phyloP scores from a whole-genome alignment of 805 yeast genomes.

The Spathaspora gorwiae region DNA sequence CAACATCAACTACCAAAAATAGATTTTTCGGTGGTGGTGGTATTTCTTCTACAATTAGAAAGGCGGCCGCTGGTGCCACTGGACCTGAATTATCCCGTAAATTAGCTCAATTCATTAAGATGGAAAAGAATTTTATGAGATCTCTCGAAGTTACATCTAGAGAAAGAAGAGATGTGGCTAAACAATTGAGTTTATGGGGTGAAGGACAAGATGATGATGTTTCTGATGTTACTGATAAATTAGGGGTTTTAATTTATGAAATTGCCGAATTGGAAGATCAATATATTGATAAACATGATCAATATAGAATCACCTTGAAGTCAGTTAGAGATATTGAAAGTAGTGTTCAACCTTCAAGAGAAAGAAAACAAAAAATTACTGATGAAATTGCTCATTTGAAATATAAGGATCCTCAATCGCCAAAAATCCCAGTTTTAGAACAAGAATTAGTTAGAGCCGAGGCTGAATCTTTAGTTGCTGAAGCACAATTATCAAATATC shows the following conservation, averaged over 20 bases:
- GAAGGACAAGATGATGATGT: constrained; percentile 82
- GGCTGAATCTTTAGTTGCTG: constrained; percentile 88
- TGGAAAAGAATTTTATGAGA: constrained; percentile 78
- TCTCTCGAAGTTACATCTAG: constrained; percentile 71
- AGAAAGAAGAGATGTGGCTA: constrained; percentile 79
- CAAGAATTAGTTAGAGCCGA: constrained; percentile 89
- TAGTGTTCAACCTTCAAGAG: constrained; percentile 84
- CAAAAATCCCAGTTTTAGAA: constrained; percentile 76
- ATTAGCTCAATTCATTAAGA: constrained; percentile 68
- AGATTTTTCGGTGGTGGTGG: constrained; percentile 87
- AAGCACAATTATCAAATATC: constrained; percentile 84
- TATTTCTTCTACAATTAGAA: constrained; percentile 56
- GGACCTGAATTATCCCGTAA: constrained; percentile 80
- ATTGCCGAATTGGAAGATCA: constrained; percentile 85
- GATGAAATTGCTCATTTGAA: constrained; percentile 80
- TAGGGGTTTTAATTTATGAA: constrained; percentile 79
- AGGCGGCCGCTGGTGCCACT: constrained; percentile 69
- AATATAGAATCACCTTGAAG: constrained; percentile 77
- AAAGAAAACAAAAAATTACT: constrained; percentile 78
- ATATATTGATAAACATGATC: constrained; percentile 81
- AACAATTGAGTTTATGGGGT: constrained; percentile 83
- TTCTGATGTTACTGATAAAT: constrained; percentile 79
- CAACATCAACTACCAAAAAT: constrained; percentile 84
- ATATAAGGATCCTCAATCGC: constrained; percentile 80
- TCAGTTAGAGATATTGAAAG: constrained; percentile 80